These are phyloP conservation scores for Aplosporella prunicola DNA, from an alignment of 2,329 filamentous ascomycete species.

Conservation along the genomic window DNA sequence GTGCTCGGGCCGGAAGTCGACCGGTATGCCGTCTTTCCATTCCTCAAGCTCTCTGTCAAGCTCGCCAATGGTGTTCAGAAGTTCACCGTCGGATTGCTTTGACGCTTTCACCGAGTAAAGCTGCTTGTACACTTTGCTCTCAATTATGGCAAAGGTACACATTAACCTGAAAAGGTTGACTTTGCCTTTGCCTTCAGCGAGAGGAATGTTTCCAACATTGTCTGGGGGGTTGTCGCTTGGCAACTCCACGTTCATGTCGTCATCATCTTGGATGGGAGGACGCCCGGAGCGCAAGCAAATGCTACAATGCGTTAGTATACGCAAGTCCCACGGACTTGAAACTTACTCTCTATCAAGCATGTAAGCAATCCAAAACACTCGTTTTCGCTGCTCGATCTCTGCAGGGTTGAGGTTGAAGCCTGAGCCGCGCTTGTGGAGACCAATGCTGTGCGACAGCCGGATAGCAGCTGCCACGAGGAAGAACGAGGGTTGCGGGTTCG, in stretches of 20 bases:
- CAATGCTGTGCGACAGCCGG: constrained; percentile 83
- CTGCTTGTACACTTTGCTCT: constrained; percentile 87
- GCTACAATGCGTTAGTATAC: constrained; percentile 26
- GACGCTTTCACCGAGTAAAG: constrained; percentile 89
- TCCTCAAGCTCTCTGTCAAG: constrained; percentile 74
- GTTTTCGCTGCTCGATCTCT: constrained; percentile 82
- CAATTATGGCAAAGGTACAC: constrained; percentile 84
- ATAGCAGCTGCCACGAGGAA: constrained; percentile 86
- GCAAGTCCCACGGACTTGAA: neutral
- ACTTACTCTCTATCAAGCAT: constrained; percentile 60
- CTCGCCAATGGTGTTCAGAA: constrained; percentile 91
- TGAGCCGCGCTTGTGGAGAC: constrained; percentile 84
- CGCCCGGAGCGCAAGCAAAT: constrained; percentile 63
- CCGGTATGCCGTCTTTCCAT: constrained; percentile 92
- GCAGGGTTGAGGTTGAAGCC: constrained; percentile 89
- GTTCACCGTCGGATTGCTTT: constrained; percentile 83
- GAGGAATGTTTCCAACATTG: constrained; percentile 87
- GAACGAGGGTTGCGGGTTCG: constrained; percentile 90
- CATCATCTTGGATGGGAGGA: constrained; percentile 63
- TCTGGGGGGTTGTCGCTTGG: constrained; percentile 85
- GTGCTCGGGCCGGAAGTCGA: constrained; percentile 94
- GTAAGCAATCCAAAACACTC: constrained; percentile 71
- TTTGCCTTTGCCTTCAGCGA: constrained; percentile 80
- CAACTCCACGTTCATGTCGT: constrained; percentile 91
- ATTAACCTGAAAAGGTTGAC: constrained; percentile 92